Evolutionary conservation across 805 yeast genomes (phyloP), one percentile per base, ranked within the genome.

Genomic region (Starmerella powellii): DNA sequence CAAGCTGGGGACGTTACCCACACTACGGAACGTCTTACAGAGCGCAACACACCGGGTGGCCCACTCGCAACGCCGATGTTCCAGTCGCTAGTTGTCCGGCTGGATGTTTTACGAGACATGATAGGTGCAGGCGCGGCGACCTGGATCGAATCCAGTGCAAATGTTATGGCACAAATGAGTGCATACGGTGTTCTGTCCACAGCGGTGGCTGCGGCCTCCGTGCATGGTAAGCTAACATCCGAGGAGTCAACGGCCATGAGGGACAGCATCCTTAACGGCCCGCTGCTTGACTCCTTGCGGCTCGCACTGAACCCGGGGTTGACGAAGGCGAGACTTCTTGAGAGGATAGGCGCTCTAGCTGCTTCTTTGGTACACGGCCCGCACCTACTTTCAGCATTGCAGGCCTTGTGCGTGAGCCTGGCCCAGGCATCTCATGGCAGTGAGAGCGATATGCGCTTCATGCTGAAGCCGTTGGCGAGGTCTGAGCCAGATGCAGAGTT

Each of bases 351-450:
- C 18, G 42, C 50, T 8, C 37, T 48, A 3, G 50, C 48, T 2
- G 52, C 52, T 13, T 40, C 46, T 17, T 31, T 46, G 8, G 50
- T 46, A 32, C 52, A 48, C 28, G 52, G 52, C 6, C 50, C 52
- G 6, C 17, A 31, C 27, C 34, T 48, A 33, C 38, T 48, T n/a
- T 38, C 52, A 5, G 50, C 52, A 6, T 26, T 48, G 34, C 52
- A 48, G 34, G 44, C 50, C 6, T 42, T 47, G 18, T 43, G 41
- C 20, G 47, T 48, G 32, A 39, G 47, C 33, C 40, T 48, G 8
- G 47, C 45, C 4, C 43, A 40, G 42, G 34, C 46, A 13, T 11
- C 51, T 4, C 40, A 45, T n/a, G 50, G 46, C 28, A 27, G 35
- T 24, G 40, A 36, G 15, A 35, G 34, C 34, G 34, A 28, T 29